Conservation (phyloP, 192 early-diverging fungal species). For the Coemansia reversa region DNA sequence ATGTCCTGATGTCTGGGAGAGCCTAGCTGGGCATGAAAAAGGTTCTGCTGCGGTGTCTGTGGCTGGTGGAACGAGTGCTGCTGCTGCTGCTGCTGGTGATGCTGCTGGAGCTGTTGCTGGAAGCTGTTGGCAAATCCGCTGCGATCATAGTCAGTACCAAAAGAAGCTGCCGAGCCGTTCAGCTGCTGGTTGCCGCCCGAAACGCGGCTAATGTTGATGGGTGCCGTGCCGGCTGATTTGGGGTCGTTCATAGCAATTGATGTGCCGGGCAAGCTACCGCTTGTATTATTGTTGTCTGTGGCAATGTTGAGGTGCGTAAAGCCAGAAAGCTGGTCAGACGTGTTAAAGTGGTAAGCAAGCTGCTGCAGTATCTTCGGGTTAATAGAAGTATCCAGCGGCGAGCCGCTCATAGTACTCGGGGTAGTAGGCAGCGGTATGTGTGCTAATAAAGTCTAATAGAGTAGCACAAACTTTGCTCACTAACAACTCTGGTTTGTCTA, state of each 20-base stretch:
- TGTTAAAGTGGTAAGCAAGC: constrained; percentile 46
- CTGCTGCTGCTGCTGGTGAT: constrained; percentile 38
- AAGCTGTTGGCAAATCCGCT: constrained; percentile 49
- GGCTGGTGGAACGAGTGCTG: constrained; percentile 37
- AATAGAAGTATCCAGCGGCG: constrained; percentile 44
- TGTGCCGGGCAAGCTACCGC: constrained; percentile 19
- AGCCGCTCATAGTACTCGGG: constrained; percentile 50
- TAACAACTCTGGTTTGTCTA: background rate
- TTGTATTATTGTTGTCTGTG: constrained; percentile 20
- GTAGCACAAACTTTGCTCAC: background rate
- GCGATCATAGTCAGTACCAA: constrained; percentile 51
- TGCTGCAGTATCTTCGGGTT: constrained; percentile 53
- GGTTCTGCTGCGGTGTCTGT: constrained; percentile 34
- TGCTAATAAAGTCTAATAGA: background rate
- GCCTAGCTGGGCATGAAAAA: constrained; percentile 48
- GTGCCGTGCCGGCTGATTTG: constrained; percentile 24
- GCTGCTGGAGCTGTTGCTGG: constrained; percentile 53
- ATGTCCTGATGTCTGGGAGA: constrained; percentile 44
- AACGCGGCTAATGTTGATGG: constrained; percentile 48
- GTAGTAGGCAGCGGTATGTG: background rate
- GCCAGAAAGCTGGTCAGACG: constrained; percentile 40
- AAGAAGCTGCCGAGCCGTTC: constrained; percentile 37
- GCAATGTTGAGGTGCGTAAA: constrained; percentile 49
- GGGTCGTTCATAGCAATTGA: constrained; percentile 38
- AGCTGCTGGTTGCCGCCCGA: constrained; percentile 25